These are phyloP conservation scores for Ganoderma lucidum DNA, from an alignment of 1,284 basidiomycete genomes.

Conservation along the genomic window DNA sequence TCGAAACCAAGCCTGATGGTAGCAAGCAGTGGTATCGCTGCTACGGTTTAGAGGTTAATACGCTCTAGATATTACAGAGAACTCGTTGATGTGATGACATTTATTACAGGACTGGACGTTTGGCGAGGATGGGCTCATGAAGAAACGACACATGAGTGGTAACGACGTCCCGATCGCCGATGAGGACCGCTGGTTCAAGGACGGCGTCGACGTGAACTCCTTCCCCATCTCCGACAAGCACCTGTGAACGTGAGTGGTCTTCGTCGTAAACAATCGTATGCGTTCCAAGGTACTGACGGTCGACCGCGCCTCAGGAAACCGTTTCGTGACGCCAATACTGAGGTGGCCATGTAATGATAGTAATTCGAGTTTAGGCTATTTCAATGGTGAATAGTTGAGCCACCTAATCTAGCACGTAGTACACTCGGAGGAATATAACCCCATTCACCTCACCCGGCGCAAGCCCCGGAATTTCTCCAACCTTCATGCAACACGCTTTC, in stretches of 20 bases:
- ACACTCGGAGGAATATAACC: too few species aligned
- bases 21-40: slow-evolving; percentile 59
- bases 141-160: slow-evolving; percentile 63
- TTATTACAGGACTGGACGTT: slow-evolving; percentile 67
- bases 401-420: too few species aligned
- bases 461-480: too few species aligned
- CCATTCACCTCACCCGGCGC: too few species aligned
- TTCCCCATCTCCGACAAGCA: slow-evolving; percentile 38
- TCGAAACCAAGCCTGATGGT: slow-evolving; percentile 44
- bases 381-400: too few species aligned
- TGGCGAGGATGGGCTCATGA: slow-evolving; percentile 60
- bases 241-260: slow-evolving; percentile 12
- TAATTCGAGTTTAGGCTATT: too few species aligned
- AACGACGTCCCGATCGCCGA: slow-evolving; percentile 62
- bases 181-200: slow-evolving; percentile 65
- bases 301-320: not conserved
- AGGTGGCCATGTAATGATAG: too few species aligned
- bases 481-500: too few species aligned
- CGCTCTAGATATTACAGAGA: too few species aligned
- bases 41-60: slow-evolving; percentile 58
- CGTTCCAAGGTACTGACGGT: not conserved
- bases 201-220: slow-evolving; percentile 44
- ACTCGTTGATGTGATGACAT: too few species aligned
- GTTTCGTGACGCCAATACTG: too few species aligned
- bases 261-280: too few species aligned